phyloP scores from a whole-genome alignment of 164 flowering plant genomes.

The Tinospora cordifolia region DNA sequence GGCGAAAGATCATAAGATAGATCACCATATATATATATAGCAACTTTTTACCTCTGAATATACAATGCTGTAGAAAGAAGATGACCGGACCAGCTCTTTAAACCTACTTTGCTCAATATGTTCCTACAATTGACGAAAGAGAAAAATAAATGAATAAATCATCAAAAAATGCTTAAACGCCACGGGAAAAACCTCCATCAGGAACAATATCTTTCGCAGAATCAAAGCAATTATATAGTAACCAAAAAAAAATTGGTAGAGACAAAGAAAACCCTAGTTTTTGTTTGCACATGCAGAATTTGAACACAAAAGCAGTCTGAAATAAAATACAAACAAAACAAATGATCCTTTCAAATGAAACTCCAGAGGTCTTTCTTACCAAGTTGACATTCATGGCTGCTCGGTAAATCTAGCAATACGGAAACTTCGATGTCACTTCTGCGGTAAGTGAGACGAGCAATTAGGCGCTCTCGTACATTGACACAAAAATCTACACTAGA shows the following conservation, averaged over 20 bases:
- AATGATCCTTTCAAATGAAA: background rate
- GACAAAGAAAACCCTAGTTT: background rate
- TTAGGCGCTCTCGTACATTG: background rate
- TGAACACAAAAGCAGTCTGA: background rate
- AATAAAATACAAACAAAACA: background rate
- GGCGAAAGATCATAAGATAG: background rate
- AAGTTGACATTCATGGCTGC: background rate
- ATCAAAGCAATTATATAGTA: background rate
- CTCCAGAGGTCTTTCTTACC: slow-evolving; percentile 5
- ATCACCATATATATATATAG: background rate
- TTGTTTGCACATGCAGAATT: background rate
- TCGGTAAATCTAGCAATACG: background rate
- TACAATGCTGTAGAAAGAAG: slow-evolving; percentile 30
- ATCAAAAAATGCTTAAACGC: background rate
- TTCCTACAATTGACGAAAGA: slow-evolving; percentile 14
- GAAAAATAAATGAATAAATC: background rate
- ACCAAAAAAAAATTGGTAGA: background rate
- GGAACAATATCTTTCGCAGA: background rate
- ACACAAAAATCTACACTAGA: background rate
- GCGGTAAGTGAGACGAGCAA: background rate
- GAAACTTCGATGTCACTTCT: background rate
- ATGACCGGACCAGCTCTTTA: slow-evolving; percentile 25
- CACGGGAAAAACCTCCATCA: background rate
- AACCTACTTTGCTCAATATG: slow-evolving; percentile 14
- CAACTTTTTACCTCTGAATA: slow-evolving; percentile 45